Evolutionary conservation across 352 stramenopile genomes (phyloP).

Genomic region (Achlya hypogyna): DNA sequence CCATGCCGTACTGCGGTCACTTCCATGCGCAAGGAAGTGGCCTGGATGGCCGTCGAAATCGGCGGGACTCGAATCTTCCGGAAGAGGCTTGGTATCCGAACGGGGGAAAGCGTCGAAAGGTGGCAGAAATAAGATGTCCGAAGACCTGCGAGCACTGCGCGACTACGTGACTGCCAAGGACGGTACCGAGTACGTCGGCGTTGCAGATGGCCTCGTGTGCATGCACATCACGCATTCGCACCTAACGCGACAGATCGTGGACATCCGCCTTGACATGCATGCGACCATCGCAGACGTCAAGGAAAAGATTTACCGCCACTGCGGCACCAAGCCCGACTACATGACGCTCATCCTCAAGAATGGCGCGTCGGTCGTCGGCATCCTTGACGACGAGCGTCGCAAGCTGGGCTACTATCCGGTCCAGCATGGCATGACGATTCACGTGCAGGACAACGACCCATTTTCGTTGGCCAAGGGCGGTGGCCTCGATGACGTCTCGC

Average conservation of each 20-base stretch:
- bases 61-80: background rate
- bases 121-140: slow-evolving; percentile 44
- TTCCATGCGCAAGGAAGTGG: no score
- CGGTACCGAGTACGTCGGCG: slow-evolving; percentile 71
- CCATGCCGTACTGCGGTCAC: no score
- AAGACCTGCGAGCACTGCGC: slow-evolving; percentile 62
- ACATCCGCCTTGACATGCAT: slow-evolving; percentile 94
- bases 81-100: background rate
- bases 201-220: slow-evolving; percentile 84
- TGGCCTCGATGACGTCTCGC: slow-evolving; percentile 93
- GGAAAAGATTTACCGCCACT: slow-evolving; percentile 92
- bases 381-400: slow-evolving; percentile 60
- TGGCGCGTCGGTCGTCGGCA: slow-evolving; percentile 37
- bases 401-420: slow-evolving; percentile 90
- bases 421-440: slow-evolving; percentile 88
- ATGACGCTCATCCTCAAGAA: slow-evolving; percentile 62
- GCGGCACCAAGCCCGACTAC: slow-evolving; percentile 88
- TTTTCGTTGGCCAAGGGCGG: slow-evolving; percentile 92
- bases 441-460: slow-evolving; percentile 95
- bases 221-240: slow-evolving; percentile 97
- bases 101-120: background rate
- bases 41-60: background rate
- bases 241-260: slow-evolving; percentile 93
- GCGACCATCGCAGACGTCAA: slow-evolving; percentile 84
- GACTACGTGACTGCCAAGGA: slow-evolving; percentile 81